Percentiles rank a stretch among this genome's conserved stretches.
Conservation (phyloP, 805 yeast genomes). For the Starmerella khaoyaiensis region DNA sequence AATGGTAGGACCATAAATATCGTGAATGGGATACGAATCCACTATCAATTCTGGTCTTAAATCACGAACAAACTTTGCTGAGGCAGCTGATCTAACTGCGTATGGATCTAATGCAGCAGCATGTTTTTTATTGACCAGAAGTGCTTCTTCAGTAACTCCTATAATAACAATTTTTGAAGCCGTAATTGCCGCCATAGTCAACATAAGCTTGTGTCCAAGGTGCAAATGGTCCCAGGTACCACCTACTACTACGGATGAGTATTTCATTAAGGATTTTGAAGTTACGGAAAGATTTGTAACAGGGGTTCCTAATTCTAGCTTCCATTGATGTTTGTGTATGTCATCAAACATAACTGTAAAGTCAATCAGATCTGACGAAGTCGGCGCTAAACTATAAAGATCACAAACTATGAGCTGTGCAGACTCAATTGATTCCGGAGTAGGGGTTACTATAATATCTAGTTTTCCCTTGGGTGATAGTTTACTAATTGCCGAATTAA, state of each 20-base stretch:
- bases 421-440: constrained; percentile 6
- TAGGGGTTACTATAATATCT: constrained; percentile 13
- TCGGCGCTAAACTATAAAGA: constrained; percentile 14
- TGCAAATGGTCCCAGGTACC: constrained; percentile 97
- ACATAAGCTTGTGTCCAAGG: constrained; percentile 81
- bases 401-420: constrained; percentile 6
- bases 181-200: constrained; percentile 58
- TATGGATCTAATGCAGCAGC: constrained; percentile 51
- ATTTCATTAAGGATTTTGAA: neutral
- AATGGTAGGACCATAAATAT: constrained; percentile 91
- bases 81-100: constrained; percentile 37
- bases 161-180: constrained; percentile 46
- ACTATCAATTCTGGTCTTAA: constrained; percentile 37
- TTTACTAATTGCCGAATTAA: constrained; percentile 2
- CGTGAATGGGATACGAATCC: constrained; percentile 54
- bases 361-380: constrained; percentile 4
- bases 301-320: neutral
- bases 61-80: constrained; percentile 37
- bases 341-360: constrained; percentile 7
- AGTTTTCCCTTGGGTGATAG: constrained; percentile 10
- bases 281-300: neutral
- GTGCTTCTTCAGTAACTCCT: constrained; percentile 69
- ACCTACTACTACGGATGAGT: constrained; percentile 44
- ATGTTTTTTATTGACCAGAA: constrained; percentile 63
- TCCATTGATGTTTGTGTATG: neutral